Base-by-base conservation (phyloP, 2,329 filamentous ascomycete genomes). In the Penicillium sp. region DNA sequence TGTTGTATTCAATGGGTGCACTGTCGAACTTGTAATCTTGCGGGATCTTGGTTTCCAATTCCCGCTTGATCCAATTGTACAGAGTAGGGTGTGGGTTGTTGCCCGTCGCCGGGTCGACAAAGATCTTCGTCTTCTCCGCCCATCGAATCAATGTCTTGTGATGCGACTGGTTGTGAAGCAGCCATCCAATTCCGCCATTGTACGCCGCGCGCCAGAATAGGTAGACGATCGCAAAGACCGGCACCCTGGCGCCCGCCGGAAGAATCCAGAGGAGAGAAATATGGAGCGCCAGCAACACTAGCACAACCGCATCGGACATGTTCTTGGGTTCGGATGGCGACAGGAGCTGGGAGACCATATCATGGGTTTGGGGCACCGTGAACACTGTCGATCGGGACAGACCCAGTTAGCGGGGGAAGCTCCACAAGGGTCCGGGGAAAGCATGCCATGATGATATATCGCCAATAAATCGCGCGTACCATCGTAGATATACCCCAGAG, bases 261-360 rank as follows among this genome's bases (percentile, higher is more conserved):
- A 97, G 81, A 31, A 81, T 66, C 74, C 86, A 94, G 33, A 94
- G 84, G 16, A 86, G 77, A 46, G 88, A 70, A 61, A 95, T 86
- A 67, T 95, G 89, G 46, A 83, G 74, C 49, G 79, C 87, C 44
- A 99, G 80, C 53, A 96, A 87, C 42, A 80, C 80, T 51, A 99
- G 80, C 58, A 99, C 91, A 53, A 88, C 68, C 51, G 85, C 75
- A 73, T 99, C 94, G 55, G 91, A 94, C 35, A 95, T 71, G 70
- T 97, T 97, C 79, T 99, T 99, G 47, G 94, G 91, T 69, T 97
- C 88, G 61, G 88, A 89, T 46, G 94, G 94, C 64, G 95, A 94
- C 63, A 99, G 84, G 49, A 99, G 82, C 76, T 97, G 94, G 46
- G 92, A 95, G 63, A 99, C 92, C 94, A 99, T 97, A 76, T 99